These are phyloP conservation scores for Pseudopithomyces maydicus DNA, from an alignment of 2,329 filamentous ascomycete species.

Conservation along the genomic window DNA sequence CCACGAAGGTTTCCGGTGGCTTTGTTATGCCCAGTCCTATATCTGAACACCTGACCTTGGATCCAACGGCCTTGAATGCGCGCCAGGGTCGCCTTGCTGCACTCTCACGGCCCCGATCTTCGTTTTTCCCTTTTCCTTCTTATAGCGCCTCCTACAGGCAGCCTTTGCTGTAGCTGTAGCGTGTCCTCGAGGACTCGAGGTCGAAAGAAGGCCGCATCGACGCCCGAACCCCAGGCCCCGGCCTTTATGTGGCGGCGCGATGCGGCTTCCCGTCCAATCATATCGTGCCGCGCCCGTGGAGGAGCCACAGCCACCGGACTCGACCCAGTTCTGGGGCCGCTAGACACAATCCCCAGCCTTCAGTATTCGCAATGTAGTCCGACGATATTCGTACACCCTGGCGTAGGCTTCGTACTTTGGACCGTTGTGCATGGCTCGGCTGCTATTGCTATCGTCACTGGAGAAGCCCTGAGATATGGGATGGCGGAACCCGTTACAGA, in stretches of 20 bases:
- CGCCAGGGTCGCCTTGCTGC: background rate
- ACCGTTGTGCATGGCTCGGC: background rate
- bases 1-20: no score
- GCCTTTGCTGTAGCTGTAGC: background rate
- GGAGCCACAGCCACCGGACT: conserved; percentile 1
- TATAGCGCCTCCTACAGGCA: background rate
- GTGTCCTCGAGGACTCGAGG: conserved; percentile 15
- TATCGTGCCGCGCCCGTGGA: background rate
- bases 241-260: conserved; percentile 8
- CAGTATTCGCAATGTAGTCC: no score
- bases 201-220: conserved; percentile 14
- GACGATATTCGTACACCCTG: background rate
- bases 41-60: background rate
- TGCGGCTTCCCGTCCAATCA: background rate
- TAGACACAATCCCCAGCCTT: no score
- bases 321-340: conserved; percentile 4
- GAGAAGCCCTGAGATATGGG: no score
- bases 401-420: background rate
- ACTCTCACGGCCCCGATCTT: background rate
- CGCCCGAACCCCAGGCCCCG: conserved; percentile 10
- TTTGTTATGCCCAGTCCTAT: background rate
- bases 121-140: background rate
- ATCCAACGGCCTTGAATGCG: background rate
- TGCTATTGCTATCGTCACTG: background rate
- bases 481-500: no score